phyloP scores from a whole-genome alignment of 768 basidiomycete species.

The Cyclocybe aegerita region DNA sequence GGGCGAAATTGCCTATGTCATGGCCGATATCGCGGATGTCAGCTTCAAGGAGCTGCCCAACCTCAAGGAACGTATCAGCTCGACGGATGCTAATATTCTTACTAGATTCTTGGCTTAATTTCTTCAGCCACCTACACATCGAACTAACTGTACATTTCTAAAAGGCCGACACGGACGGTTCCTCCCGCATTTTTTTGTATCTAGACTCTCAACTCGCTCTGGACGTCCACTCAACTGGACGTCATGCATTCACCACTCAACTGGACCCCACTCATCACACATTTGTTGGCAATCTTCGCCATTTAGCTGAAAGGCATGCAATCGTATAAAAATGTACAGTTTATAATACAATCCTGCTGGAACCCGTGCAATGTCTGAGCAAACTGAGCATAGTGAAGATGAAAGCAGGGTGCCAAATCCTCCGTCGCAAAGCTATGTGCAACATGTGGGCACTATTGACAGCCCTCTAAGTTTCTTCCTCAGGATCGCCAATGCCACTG shows the following conservation, averaged over 20 bases:
- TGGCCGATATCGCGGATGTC: conserved; percentile 96
- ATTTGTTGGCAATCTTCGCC: conserved; percentile 8
- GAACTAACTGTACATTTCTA: conserved; percentile 7
- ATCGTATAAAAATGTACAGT: conserved; percentile 22
- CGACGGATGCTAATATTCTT: conserved; percentile 84
- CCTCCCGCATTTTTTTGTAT: conserved; percentile 18
- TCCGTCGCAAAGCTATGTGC: neutral
- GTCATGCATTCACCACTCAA: conserved; percentile 43
- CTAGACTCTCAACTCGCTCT: conserved; percentile 17
- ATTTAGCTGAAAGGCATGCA: conserved; percentile 17
- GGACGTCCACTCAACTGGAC: conserved; percentile 36
- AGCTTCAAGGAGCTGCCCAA: conserved; percentile 75
- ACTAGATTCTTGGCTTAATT: conserved; percentile 76
- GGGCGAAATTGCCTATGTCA: conserved; percentile 89
- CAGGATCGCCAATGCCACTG: conserved; percentile 92
- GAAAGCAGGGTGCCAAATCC: neutral
- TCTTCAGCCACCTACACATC: conserved; percentile 3
- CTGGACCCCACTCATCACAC: conserved; percentile 33
- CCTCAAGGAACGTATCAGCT: conserved; percentile 75
- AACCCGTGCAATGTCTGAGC: conserved; percentile 16
- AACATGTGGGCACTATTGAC: neutral
- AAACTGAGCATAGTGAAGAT: conserved; percentile 3
- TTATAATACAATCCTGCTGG: conserved; percentile 14
- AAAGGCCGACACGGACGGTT: conserved; percentile 36
- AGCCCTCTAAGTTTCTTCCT: conserved; percentile 65